Evolutionary conservation across 192 early-diverging fungal species (phyloP).

Genomic region (Coemansia sp.): DNA sequence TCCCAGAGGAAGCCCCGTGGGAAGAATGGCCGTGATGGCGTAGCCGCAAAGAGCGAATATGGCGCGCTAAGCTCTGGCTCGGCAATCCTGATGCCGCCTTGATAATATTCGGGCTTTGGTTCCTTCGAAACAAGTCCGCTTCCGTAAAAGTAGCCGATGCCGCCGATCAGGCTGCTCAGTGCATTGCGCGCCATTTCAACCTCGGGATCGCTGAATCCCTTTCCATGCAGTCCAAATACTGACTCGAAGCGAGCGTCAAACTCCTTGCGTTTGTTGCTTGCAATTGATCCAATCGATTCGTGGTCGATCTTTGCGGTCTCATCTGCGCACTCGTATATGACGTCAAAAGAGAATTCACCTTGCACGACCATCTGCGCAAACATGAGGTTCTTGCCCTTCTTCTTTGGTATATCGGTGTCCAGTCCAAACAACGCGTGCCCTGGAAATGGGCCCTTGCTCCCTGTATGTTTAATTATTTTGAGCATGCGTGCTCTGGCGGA

Average conservation of each 20-base stretch:
- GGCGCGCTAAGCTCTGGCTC: constrained; percentile 66
- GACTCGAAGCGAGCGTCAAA: constrained; percentile 78
- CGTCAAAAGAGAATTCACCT: constrained; percentile 43
- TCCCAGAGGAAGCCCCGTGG: constrained; percentile 97
- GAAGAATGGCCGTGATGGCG: constrained; percentile 91
- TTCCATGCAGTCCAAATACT: constrained; percentile 63
- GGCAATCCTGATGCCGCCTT: constrained; percentile 51
- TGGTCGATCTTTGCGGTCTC: constrained; percentile 23
- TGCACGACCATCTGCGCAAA: constrained; percentile 40
- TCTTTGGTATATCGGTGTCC: constrained; percentile 49
- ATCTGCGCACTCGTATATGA: constrained; percentile 36
- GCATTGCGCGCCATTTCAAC: constrained; percentile 71
- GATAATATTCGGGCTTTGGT: constrained; percentile 63
- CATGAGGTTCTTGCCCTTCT: constrained; percentile 26
- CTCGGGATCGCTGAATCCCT: constrained; percentile 60
- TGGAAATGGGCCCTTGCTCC: constrained; percentile 55
- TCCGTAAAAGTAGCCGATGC: constrained; percentile 70
- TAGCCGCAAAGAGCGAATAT: constrained; percentile 71
- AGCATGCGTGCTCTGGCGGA: constrained; percentile 14
- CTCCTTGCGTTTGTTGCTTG: constrained; percentile 23
- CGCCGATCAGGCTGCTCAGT: constrained; percentile 83
- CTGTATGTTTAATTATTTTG: constrained; percentile 10
- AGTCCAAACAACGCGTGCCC: constrained; percentile 57
- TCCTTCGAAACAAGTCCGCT: constrained; percentile 36
- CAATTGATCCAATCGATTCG: constrained; percentile 18